phyloP scores from a whole-genome alignment of 768 basidiomycete species.

The Nidula microcarpa region DNA sequence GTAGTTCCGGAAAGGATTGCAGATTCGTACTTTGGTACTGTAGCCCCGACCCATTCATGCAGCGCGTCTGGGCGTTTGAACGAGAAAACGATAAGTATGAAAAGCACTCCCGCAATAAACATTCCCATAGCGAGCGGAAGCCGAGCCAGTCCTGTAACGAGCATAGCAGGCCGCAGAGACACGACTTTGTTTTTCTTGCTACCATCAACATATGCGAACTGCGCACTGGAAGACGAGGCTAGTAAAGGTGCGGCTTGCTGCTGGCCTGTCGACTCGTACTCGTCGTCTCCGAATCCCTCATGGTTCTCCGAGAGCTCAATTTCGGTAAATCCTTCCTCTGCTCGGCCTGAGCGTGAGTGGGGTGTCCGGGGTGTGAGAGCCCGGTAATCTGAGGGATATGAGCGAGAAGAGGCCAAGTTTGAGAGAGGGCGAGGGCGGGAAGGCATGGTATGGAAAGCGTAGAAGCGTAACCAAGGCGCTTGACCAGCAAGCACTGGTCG shows the following conservation, averaged over 20 bases:
- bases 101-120: constrained; percentile 34
- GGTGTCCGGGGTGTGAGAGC: constrained; percentile 58
- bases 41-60: constrained; percentile 38
- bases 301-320: constrained; percentile 40
- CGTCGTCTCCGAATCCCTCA: constrained; percentile 28
- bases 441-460: constrained; percentile 23
- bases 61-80: constrained; percentile 45
- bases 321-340: constrained; percentile 50
- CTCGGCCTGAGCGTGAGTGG: constrained; percentile 55
- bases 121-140: constrained; percentile 45
- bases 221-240: constrained; percentile 37
- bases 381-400: constrained; percentile 28
- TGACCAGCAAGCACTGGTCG: constrained; percentile 5
- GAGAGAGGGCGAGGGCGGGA: constrained; percentile 31
- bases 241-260: constrained; percentile 47
- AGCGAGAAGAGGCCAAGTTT: constrained; percentile 28
- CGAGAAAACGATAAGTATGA: constrained; percentile 49
- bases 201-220: constrained; percentile 35
- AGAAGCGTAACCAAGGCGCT: constrained; percentile 1
- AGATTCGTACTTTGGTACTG: constrained; percentile 9
- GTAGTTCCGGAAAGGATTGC: not conserved
- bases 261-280: constrained; percentile 23
- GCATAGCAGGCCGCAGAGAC: constrained; percentile 12
- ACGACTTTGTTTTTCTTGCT: constrained; percentile 12
- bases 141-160: constrained; percentile 18